phyloP scores from a whole-genome alignment of 202 grass and related monocot species.

The Zizania palustris region DNA sequence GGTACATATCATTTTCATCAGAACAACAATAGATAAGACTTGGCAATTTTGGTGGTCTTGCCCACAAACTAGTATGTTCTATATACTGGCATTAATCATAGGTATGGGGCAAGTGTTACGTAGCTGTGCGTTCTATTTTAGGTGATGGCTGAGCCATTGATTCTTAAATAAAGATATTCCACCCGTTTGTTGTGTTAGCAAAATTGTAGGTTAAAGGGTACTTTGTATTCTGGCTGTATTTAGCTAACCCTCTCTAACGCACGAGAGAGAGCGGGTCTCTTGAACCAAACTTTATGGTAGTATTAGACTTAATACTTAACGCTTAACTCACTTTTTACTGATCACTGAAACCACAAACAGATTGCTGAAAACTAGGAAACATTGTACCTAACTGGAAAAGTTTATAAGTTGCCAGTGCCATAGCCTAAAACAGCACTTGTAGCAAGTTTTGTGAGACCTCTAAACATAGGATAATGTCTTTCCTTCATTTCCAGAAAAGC shows the following conservation, averaged over 20 bases:
- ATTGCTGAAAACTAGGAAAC: background rate
- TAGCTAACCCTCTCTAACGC: background rate
- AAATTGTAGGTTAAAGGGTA: background rate
- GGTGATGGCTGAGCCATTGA: background rate
- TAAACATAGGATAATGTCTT: slow-evolving; percentile 35
- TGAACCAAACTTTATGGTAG: background rate
- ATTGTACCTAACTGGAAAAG: background rate
- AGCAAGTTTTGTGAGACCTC: slow-evolving; percentile 5
- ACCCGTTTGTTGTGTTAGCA: background rate
- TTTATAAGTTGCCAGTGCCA: background rate
- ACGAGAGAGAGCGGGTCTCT: background rate
- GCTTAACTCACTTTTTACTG: background rate
- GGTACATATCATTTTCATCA: background rate
- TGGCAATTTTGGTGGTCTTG: background rate
- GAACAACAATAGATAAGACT: background rate
- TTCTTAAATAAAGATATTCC: background rate
- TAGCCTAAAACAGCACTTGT: background rate
- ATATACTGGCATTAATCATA: background rate
- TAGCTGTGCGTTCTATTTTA: background rate
- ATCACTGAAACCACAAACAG: background rate
- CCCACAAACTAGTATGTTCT: slow-evolving; percentile 9
- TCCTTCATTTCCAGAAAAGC: background rate
- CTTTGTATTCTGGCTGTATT: background rate
- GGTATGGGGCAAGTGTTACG: background rate
- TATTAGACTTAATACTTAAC: background rate